Conservation (phyloP, 192 early-diverging fungal species). For the Coemansia biformis region DNA sequence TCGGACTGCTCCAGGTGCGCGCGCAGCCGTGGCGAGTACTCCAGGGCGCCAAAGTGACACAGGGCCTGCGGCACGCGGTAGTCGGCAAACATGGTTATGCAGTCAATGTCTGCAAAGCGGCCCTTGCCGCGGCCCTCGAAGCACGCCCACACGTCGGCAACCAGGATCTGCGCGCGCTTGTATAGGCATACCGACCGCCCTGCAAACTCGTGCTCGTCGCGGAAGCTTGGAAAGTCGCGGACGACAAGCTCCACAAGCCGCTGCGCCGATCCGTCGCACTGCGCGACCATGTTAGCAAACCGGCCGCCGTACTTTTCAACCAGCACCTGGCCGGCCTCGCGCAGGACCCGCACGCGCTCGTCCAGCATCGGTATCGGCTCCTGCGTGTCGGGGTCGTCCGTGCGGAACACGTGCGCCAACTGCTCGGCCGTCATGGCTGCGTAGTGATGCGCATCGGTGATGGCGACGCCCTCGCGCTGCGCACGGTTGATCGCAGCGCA, state of each 20-base stretch:
- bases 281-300: constrained; percentile 56
- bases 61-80: constrained; percentile 75
- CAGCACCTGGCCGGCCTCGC: constrained; percentile 67
- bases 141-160: constrained; percentile 83
- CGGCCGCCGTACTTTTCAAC: constrained; percentile 55
- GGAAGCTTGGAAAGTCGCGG: constrained; percentile 59
- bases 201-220: constrained; percentile 57
- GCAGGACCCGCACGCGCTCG: constrained; percentile 58
- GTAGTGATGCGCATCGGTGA: constrained; percentile 58
- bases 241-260: constrained; percentile 56
- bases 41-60: constrained; percentile 62
- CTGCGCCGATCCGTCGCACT: constrained; percentile 53
- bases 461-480: constrained; percentile 54
- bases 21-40: constrained; percentile 59
- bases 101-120: constrained; percentile 66
- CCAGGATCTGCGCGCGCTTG: constrained; percentile 80
- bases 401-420: constrained; percentile 57
- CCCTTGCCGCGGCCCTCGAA: constrained; percentile 65
- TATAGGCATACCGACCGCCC: constrained; percentile 59
- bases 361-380: constrained; percentile 59
- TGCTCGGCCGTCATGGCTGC: constrained; percentile 35
- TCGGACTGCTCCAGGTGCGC: constrained; percentile 39
- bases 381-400: constrained; percentile 43
- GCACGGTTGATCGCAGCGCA: constrained; percentile 72
- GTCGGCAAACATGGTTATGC: constrained; percentile 88